A percentile compares a stretch with the other conserved stretches of the same genome.
Conservation (phyloP, 257 asterid genomes). For the Ophiorrhiza pumila region DNA sequence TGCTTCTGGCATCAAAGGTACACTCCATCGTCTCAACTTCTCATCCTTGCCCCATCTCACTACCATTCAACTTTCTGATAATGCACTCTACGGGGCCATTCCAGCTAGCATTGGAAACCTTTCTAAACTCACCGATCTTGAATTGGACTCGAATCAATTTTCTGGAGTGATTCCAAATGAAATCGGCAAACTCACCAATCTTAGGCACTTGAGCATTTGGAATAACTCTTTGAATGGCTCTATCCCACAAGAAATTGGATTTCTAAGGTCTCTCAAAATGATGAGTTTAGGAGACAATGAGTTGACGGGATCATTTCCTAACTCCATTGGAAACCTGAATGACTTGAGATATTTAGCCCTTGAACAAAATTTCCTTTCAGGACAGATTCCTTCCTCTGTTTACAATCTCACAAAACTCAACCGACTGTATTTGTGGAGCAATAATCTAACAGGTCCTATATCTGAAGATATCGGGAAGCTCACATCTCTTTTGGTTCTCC, state of each 20-base stretch:
- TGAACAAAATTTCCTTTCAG: background rate
- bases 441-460: too few relatives aligned
- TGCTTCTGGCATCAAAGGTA: constrained; percentile 16
- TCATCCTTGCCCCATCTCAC: constrained; percentile 12
- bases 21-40: constrained; percentile 17
- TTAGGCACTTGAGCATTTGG: background rate
- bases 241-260: constrained; percentile 8
- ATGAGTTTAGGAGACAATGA: too few relatives aligned
- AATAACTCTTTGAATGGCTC: background rate
- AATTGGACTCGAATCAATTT: background rate
- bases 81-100: constrained; percentile 25
- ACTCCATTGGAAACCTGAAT: too few relatives aligned
- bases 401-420: too few relatives aligned
- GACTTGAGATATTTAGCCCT: background rate
- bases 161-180: constrained; percentile 6
- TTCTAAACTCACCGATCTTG: constrained; percentile 2
- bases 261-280: too few relatives aligned
- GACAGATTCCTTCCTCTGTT: constrained; percentile 14
- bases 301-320: too few relatives aligned
- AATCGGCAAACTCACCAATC: too few relatives aligned
- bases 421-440: too few relatives aligned
- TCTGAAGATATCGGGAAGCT: too few relatives aligned
- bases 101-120: constrained; percentile 18
- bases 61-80: constrained; percentile 7
- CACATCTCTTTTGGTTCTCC: too few relatives aligned